Conservation (phyloP, 2,329 filamentous ascomycete species). For the Fusarium sp. region DNA sequence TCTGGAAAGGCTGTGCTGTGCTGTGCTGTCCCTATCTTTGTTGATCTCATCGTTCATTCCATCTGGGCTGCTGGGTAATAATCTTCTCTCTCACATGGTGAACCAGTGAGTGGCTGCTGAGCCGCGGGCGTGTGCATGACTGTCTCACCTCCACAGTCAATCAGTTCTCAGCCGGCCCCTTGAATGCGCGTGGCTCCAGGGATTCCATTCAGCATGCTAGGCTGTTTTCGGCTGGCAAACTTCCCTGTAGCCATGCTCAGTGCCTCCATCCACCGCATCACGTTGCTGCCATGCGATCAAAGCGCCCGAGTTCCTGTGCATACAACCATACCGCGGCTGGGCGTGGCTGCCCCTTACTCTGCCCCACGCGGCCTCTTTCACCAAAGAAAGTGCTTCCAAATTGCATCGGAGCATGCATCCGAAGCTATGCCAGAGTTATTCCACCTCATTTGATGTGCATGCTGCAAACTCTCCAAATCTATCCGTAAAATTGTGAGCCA, state of each 20-base stretch:
- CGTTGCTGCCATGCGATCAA: slow-evolving; percentile 46
- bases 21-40: neutral
- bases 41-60: slow-evolving; percentile 16
- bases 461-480: neutral
- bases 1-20: neutral
- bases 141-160: slow-evolving; percentile 23
- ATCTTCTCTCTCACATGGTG: slow-evolving; percentile 11
- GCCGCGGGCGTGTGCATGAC: slow-evolving; percentile 24
- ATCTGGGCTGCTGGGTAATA: slow-evolving; percentile 1
- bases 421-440: slow-evolving; percentile 15
- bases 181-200: slow-evolving; percentile 52
- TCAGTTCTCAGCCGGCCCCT: slow-evolving; percentile 35
- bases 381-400: slow-evolving; percentile 11
- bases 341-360: slow-evolving; percentile 26
- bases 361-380: slow-evolving; percentile 34
- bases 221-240: slow-evolving; percentile 37
- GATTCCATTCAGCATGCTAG: slow-evolving; percentile 42
- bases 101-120: slow-evolving; percentile 23
- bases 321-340: slow-evolving; percentile 34
- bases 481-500: neutral
- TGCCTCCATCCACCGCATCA: slow-evolving; percentile 42
- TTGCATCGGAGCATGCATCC: slow-evolving; percentile 23
- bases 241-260: slow-evolving; percentile 42
- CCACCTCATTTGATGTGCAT: slow-evolving; percentile 9
- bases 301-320: slow-evolving; percentile 26